Percentiles rank a stretch among this genome's conserved stretches.
These are phyloP conservation scores for Lecanoromycetidae sp. DNA, from an alignment of 2,329 filamentous ascomycete genomes.

Conservation along the genomic window DNA sequence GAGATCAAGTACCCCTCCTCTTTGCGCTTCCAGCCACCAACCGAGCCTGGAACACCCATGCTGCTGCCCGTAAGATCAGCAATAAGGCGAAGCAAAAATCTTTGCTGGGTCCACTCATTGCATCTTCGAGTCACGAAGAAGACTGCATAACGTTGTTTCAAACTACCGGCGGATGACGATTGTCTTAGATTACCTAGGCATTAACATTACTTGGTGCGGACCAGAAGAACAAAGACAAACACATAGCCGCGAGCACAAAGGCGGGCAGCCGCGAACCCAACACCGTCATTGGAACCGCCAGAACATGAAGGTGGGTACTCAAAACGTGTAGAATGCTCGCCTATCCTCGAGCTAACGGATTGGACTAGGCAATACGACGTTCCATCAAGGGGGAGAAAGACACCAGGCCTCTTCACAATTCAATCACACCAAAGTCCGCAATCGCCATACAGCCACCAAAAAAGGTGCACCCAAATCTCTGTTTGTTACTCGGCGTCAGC, in stretches of 20 bases:
- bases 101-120: no score
- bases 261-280: background rate
- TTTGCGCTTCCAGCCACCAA: no score
- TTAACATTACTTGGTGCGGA: slow-evolving; percentile 3
- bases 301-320: background rate
- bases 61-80: no score
- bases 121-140: no score
- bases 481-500: slow-evolving; percentile 12
- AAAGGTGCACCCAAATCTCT: slow-evolving; percentile 50
- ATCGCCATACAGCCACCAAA: slow-evolving; percentile 84
- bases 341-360: background rate
- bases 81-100: no score
- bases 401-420: slow-evolving; percentile 53
- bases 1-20: no score
- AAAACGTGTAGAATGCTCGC: background rate
- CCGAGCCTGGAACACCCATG: no score
- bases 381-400: slow-evolving; percentile 84
- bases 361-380: slow-evolving; percentile 51
- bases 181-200: background rate
- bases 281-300: background rate
- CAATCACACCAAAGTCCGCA: slow-evolving; percentile 72
- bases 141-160: no score
- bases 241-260: background rate
- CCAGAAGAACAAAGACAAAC: background rate
- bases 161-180: slow-evolving; percentile 8